Conservation (phyloP, 257 asterid genomes). For the Gentiana straminea region DNA sequence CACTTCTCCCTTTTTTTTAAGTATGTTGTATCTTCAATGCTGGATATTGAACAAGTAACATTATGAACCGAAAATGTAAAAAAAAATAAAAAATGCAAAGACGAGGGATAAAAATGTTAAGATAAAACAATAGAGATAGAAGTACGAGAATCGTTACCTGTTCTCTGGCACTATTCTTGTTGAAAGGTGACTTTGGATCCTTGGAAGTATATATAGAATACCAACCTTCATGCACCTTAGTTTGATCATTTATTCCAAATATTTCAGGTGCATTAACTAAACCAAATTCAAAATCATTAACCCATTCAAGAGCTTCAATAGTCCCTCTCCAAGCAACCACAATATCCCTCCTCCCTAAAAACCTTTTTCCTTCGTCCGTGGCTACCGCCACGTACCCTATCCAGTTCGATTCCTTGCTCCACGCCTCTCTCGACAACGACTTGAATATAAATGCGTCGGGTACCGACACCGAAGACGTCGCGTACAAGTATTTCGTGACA, state of each 20-base stretch:
- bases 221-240: conserved; percentile 71
- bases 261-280: conserved; percentile 44
- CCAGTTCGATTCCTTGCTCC: conserved; percentile 88
- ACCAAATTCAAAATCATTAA: conserved; percentile 46
- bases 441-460: conserved; percentile 59
- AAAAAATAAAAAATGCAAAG: too few species aligned
- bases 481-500: conserved; percentile 55
- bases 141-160: conserved; percentile 32
- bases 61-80: too few species aligned
- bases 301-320: conserved; percentile 51
- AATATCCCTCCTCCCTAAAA: conserved; percentile 71
- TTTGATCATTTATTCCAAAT: conserved; percentile 22
- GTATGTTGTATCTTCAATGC: too few species aligned
- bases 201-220: conserved; percentile 63
- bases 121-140: too few species aligned
- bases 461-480: conserved; percentile 45
- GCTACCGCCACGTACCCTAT: conserved; percentile 86
- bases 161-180: conserved; percentile 45
- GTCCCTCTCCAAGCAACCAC: conserved; percentile 85
- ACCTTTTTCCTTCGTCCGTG: conserved; percentile 53
- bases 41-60: too few species aligned
- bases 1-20: too few species aligned
- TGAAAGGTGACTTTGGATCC: conserved; percentile 52
- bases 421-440: conserved; percentile 60
- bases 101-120: too few species aligned